Evolutionary conservation across 192 early-diverging fungal species (phyloP), one percentile per base, ranked within the genome.

Genomic region (Dissophora ornata): DNA sequence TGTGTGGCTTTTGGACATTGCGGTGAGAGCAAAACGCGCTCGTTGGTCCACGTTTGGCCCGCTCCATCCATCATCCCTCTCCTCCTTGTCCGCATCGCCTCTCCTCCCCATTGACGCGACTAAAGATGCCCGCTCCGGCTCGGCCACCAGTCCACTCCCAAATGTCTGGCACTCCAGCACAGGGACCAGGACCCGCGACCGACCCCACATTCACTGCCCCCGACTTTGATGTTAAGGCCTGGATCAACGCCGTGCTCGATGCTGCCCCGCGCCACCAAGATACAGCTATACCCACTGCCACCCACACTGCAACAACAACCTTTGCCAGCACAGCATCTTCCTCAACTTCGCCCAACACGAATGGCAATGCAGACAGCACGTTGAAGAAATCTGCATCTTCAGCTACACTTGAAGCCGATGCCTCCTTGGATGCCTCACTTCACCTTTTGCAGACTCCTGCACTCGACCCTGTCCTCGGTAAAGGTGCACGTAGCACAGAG

Each of bases 201-300:
- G 71, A 75, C 63, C 45, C 80, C 9, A 53, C 59, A 8, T 82
- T 82, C 58, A 61, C 70, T 11, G 64, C 67, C 3, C 54, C 69
- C 24, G 83, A 86, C 18, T 90, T 91, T 69, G 71, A 90, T 44
- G 74, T 90, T 33, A 92, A 91, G 69, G 58, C 58, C 26, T 92
- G 91, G 91, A 86, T 92, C 52, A 92, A 92, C 58, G 45, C 55
- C 18, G 79, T 81, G 0, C 64, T 91, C 1, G 57, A 66, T n/a
- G 33, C 50, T n/a, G 16, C 33, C 18, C 54, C 67, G 15, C 51
- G 57, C 42, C 52, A 71, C 25, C 67, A 34, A n/a, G 45, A 57
- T 12, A 15, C 58, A 18, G 29, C 49, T 21, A 41, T 22, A 11
- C 34, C 33, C 36, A 38, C 36, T 30, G 34, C 56, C 24, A 30